A percentile compares a stretch with the other conserved stretches of the same genome.
phyloP scores from a whole-genome alignment of 257 asterid species.

The Solanum pimpinellifolium region DNA sequence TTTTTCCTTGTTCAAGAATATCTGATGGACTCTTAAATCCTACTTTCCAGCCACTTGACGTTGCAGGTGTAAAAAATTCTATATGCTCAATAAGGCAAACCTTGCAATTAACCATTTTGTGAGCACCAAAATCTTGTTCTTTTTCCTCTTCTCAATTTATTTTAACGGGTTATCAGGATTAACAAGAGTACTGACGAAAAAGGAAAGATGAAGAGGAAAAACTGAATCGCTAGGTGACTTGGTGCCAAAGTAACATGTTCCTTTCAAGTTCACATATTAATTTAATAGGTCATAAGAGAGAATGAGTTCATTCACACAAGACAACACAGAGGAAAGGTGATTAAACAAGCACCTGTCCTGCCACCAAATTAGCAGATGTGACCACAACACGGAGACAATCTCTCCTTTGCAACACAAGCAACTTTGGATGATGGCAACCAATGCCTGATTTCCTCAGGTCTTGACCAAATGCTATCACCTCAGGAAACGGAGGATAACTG shows the following conservation, averaged over 20 bases:
- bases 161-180: background rate
- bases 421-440: slow-evolving; percentile 90
- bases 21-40: background rate
- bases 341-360: slow-evolving; percentile 49
- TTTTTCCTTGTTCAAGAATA: background rate
- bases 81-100: background rate
- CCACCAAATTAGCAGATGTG: slow-evolving; percentile 87
- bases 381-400: slow-evolving; percentile 63
- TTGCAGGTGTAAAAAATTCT: background rate
- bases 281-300: background rate
- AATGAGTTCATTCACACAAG: background rate
- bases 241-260: background rate
- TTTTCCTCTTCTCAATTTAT: background rate
- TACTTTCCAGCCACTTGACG: background rate
- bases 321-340: background rate
- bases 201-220: background rate
- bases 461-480: slow-evolving; percentile 77
- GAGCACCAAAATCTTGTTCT: background rate
- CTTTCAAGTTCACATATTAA: background rate
- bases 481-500: slow-evolving; percentile 89
- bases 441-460: slow-evolving; percentile 71
- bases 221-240: background rate
- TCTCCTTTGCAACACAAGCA: slow-evolving; percentile 72
- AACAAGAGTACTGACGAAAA: background rate
- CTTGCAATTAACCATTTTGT: background rate